A percentile compares a stretch with the other conserved stretches of the same genome.
phyloP scores from a whole-genome alignment of 805 yeast genomes.

The Spathaspora arborariae region DNA sequence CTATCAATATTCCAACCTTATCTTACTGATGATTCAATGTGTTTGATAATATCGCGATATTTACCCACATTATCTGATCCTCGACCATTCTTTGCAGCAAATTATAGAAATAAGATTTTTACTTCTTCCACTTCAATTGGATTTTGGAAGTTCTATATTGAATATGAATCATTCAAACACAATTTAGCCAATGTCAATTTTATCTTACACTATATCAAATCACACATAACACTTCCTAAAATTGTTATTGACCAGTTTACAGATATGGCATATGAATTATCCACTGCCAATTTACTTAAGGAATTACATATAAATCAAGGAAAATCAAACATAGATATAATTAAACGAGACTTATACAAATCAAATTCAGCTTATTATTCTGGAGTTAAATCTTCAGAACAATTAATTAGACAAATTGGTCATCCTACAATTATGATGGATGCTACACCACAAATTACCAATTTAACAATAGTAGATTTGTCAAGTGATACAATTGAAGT shows the following conservation, averaged over 20 bases:
- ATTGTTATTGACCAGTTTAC: constrained; percentile 36
- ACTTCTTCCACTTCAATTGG: constrained; percentile 23
- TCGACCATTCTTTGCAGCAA: neutral
- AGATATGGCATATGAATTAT: constrained; percentile 16
- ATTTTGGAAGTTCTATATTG: constrained; percentile 58
- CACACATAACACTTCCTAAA: constrained; percentile 46
- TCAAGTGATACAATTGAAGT: constrained; percentile 14
- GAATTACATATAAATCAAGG: constrained; percentile 7
- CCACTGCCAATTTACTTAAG: constrained; percentile 12
- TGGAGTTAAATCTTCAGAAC: constrained; percentile 9
- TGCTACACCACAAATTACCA: constrained; percentile 32
- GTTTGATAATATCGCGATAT: constrained; percentile 32
- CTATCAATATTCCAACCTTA: neutral
- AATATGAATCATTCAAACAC: constrained; percentile 43
- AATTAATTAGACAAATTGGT: constrained; percentile 19
- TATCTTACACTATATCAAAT: constrained; percentile 33
- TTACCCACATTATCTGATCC: constrained; percentile 25
- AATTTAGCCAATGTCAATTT: constrained; percentile 40
- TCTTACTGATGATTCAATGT: constrained; percentile 40
- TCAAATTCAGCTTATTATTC: constrained; percentile 24
- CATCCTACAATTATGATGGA: constrained; percentile 36
- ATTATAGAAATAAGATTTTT: neutral
- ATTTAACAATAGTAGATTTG: constrained; percentile 20
- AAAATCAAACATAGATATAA: constrained; percentile 11
- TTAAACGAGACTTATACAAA: constrained; percentile 16